Evolutionary conservation across 495 filamentous ascomycete genomes (phyloP).

Genomic region (Hyaloscypha bicolor): DNA sequence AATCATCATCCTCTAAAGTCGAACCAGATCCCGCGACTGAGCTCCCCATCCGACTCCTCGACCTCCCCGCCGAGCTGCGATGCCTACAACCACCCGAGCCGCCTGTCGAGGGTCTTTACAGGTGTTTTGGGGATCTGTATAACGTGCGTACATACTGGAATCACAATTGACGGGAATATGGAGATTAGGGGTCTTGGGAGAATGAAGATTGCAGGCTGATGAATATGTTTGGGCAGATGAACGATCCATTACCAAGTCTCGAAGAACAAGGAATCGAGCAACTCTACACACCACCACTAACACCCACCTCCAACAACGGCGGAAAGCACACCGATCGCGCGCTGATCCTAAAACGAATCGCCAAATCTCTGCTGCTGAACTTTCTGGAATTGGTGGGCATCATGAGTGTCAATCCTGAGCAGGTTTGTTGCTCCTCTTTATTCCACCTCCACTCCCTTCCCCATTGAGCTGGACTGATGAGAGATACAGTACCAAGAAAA

Average conservation of each 20-base stretch:
- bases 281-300: slow-evolving; percentile 56
- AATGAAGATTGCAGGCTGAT: slow-evolving; percentile 12
- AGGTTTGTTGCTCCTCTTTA: slow-evolving; percentile 37
- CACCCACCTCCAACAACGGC: slow-evolving; percentile 32
- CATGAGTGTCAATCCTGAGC: slow-evolving; percentile 61
- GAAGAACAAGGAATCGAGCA: slow-evolving; percentile 69
- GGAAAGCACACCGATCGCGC: slow-evolving; percentile 64
- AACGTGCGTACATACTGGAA: slow-evolving; percentile 44
- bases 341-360: slow-evolving; percentile 74
- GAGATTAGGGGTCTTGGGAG: slow-evolving; percentile 14
- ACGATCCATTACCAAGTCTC: slow-evolving; percentile 66
- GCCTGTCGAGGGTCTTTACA: slow-evolving; percentile 70
- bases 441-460: neutral
- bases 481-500: slow-evolving; percentile 54
- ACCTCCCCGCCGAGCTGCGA: slow-evolving; percentile 72
- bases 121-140: slow-evolving; percentile 70
- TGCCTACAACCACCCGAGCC: slow-evolving; percentile 80
- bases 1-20: slow-evolving; percentile 23
- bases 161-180: neutral
- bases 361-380: slow-evolving; percentile 80
- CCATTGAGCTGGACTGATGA: neutral
- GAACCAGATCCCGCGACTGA: slow-evolving; percentile 22
- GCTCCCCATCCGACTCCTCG: slow-evolving; percentile 42
- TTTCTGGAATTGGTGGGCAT: slow-evolving; percentile 80
- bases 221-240: slow-evolving; percentile 44